Conservation (phyloP, 2,329 filamentous ascomycete species). For the Colletotrichum chrysophilum region DNA sequence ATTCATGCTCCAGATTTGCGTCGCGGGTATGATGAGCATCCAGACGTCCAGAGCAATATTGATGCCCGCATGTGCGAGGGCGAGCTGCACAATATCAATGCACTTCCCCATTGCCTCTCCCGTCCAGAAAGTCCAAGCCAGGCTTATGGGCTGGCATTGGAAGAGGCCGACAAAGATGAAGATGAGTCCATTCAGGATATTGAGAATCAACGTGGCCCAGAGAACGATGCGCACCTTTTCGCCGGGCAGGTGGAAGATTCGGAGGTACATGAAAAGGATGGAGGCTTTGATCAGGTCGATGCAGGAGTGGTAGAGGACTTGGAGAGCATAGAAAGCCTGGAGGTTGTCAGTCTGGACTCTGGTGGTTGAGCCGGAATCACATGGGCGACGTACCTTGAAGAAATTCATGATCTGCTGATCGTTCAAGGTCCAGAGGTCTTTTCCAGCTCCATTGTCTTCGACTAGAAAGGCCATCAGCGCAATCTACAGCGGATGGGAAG, state of each 20-base stretch:
- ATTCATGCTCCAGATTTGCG: conserved; percentile 8
- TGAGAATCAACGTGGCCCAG: neutral
- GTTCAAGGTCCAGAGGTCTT: conserved; percentile 8
- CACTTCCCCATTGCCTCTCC: conserved; percentile 1
- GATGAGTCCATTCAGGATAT: neutral
- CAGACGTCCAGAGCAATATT: conserved; percentile 8
- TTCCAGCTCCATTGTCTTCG: neutral
- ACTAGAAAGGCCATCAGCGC: neutral
- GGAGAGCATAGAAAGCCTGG: neutral
- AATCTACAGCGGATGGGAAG: neutral
- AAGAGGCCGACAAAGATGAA: neutral
- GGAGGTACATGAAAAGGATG: conserved; percentile 17
- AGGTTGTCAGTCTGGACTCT: neutral
- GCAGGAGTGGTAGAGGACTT: neutral
- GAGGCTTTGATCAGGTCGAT: conserved; percentile 14
- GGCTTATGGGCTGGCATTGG: neutral
- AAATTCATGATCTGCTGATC: neutral
- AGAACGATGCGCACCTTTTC: conserved; percentile 8
- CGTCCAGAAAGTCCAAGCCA: conserved; percentile 7
- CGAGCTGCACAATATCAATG: neutral
- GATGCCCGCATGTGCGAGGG: neutral
- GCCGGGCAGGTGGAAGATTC: conserved; percentile 10
- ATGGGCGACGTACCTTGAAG: neutral
- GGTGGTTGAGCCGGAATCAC: rapidly evolving
- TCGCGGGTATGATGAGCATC: conserved; percentile 1